These are phyloP conservation scores for Closterium sp. DNA, from an alignment of 139 green algal species.

Conservation along the genomic window DNA sequence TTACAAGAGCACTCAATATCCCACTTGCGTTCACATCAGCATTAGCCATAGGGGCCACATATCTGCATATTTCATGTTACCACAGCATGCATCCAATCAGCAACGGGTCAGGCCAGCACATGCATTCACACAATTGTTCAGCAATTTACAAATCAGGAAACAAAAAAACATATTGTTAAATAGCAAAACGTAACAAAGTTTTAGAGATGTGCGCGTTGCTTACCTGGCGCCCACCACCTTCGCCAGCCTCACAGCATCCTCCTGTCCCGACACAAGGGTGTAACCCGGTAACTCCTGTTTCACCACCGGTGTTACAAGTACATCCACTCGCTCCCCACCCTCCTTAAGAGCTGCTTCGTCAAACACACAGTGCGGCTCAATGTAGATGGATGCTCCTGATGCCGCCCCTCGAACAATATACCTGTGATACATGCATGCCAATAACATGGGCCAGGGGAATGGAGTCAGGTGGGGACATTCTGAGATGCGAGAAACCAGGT, in stretches of 20 bases:
- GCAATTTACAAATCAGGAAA: neutral
- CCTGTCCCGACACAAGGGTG: constrained; percentile 35
- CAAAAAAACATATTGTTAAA: neutral
- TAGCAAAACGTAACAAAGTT: neutral
- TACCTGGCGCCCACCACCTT: constrained; percentile 15
- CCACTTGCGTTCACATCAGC: constrained; percentile 17
- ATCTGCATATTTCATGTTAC: constrained; percentile 8
- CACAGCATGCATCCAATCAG: neutral
- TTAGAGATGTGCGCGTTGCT: neutral
- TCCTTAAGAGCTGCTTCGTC: constrained; percentile 23
- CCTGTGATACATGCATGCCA: constrained; percentile 1
- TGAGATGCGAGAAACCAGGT: neutral
- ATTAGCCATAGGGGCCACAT: constrained; percentile 33
- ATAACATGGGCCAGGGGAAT: neutral
- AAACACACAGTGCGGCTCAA: constrained; percentile 46
- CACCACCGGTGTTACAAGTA: constrained; percentile 38
- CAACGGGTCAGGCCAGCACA: neutral
- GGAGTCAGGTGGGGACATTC: no score
- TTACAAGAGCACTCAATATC: constrained; percentile 18
- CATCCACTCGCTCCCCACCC: constrained; percentile 5
- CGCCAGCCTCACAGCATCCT: constrained; percentile 26
- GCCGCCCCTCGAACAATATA: constrained; percentile 18
- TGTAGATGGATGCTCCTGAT: constrained; percentile 31
- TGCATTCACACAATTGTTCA: neutral
- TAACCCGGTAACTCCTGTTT: constrained; percentile 28